Percentiles rank a stretch among this genome's conserved stretches.
phyloP scores from a whole-genome alignment of 1,139 yeast genomes.

The Spencermartinsiella ligniputridi region DNA sequence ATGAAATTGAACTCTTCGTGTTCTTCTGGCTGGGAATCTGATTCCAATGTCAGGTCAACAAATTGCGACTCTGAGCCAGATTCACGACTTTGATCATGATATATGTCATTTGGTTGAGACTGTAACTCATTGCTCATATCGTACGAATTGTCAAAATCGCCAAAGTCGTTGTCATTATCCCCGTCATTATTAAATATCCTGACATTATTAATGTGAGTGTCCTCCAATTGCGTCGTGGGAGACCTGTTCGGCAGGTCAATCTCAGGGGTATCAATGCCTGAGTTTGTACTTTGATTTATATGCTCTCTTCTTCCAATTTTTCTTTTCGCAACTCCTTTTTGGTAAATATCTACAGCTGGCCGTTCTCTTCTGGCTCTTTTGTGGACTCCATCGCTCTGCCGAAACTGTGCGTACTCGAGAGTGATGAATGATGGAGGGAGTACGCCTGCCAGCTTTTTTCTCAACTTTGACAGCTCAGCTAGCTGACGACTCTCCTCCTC shows the following conservation, averaged over 20 bases:
- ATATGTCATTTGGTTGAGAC: not conserved
- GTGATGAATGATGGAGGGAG: conserved; percentile 20
- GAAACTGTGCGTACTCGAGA: conserved; percentile 14
- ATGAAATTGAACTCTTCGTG: not conserved
- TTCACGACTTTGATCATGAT: not conserved
- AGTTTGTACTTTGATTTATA: not conserved
- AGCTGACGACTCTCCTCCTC: not conserved
- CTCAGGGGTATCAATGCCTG: not conserved
- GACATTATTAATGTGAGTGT: not conserved
- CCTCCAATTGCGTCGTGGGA: too few species aligned
- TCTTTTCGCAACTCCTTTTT: conserved; percentile 16
- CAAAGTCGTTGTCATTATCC: not conserved
- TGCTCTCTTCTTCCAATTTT: conserved; percentile 6
- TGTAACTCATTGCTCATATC: not conserved
- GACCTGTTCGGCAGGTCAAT: not conserved
- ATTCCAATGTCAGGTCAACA: not conserved
- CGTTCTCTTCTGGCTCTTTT: not conserved
- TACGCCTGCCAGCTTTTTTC: conserved; percentile 15
- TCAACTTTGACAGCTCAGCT: conserved; percentile 7
- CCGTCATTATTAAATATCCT: not conserved
- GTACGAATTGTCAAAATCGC: not conserved
- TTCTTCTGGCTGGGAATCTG: conserved; percentile 1
- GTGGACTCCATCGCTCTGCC: conserved; percentile 3
- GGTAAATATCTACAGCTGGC: conserved; percentile 1
- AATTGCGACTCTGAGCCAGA: conserved; percentile 1